Conservation (phyloP, 2,329 filamentous ascomycete genomes). For the Colletotrichum sp. region DNA sequence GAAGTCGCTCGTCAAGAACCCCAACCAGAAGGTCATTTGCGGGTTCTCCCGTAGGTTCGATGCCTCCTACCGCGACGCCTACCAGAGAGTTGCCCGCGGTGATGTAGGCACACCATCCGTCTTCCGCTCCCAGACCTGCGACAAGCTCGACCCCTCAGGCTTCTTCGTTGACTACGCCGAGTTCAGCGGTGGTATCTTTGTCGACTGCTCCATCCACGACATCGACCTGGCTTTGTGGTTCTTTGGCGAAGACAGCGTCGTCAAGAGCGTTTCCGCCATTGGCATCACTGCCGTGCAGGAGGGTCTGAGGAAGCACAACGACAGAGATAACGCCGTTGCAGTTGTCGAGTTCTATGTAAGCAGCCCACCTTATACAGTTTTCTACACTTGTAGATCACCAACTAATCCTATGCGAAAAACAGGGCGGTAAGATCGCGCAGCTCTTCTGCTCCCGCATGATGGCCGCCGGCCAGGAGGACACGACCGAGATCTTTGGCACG, state of each 20-base stretch:
- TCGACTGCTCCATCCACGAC: constrained; percentile 75
- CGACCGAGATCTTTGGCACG: constrained; percentile 71
- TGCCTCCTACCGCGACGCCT: constrained; percentile 66
- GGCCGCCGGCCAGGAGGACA: constrained; percentile 71
- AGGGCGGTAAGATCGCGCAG: constrained; percentile 67
- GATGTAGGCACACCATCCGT: constrained; percentile 65
- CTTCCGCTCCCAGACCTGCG: constrained; percentile 70
- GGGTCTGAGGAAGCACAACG: constrained; percentile 35
- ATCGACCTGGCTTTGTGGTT: constrained; percentile 50
- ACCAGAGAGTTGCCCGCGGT: constrained; percentile 54
- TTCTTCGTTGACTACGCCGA: constrained; percentile 74
- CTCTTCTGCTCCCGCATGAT: constrained; percentile 71
- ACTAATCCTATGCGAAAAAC: constrained; percentile 21
- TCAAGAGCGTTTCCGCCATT: constrained; percentile 34
- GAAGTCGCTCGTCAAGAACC: constrained; percentile 41
- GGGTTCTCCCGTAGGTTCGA: constrained; percentile 58
- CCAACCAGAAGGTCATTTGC: constrained; percentile 66
- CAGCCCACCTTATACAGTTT: too few species aligned
- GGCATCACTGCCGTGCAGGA: constrained; percentile 37
- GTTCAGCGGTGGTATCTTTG: constrained; percentile 72
- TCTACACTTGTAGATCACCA: background rate
- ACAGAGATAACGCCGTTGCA: constrained; percentile 44
- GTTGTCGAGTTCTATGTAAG: constrained; percentile 62
- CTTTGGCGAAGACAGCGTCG: constrained; percentile 34
- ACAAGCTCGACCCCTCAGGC: constrained; percentile 67